phyloP scores from a whole-genome alignment of 148 eudicot genomes.

The Chenopodium berlandieri region DNA sequence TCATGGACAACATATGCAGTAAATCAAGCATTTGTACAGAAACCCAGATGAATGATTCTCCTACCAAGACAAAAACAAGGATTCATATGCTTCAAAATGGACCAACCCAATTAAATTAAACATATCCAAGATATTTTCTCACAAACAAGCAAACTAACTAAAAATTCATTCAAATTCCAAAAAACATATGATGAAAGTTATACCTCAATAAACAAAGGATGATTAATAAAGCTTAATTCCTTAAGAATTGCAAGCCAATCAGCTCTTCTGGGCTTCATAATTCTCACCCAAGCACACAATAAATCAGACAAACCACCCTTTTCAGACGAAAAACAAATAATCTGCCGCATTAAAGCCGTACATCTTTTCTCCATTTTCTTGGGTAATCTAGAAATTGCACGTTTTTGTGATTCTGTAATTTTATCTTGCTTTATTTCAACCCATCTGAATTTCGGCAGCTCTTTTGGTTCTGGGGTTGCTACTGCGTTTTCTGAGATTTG shows the following conservation, averaged over 20 bases:
- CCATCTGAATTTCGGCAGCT: constrained; percentile 50
- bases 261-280: constrained; percentile 77
- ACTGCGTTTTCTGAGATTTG: constrained; percentile 19
- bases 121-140: too few species aligned
- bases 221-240: constrained; percentile 59
- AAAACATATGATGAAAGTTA: not conserved
- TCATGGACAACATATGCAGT: not conserved
- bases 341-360: constrained; percentile 71
- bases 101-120: too few species aligned
- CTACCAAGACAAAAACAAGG: not conserved
- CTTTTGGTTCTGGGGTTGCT: constrained; percentile 21
- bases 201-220: constrained; percentile 71
- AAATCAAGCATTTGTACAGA: constrained; percentile 2
- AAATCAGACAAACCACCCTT: constrained; percentile 45
- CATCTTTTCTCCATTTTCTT: constrained; percentile 70
- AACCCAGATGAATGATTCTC: not conserved
- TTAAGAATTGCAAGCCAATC: constrained; percentile 89
- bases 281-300: constrained; percentile 64
- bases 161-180: not conserved
- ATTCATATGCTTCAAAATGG: not conserved
- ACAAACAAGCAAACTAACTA: not conserved
- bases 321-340: constrained; percentile 58
- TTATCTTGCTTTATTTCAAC: constrained; percentile 34
- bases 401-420: constrained; percentile 53
- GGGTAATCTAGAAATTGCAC: constrained; percentile 51